Conservation (phyloP, 1,284 basidiomycete species). For the Leccinum holopus region DNA sequence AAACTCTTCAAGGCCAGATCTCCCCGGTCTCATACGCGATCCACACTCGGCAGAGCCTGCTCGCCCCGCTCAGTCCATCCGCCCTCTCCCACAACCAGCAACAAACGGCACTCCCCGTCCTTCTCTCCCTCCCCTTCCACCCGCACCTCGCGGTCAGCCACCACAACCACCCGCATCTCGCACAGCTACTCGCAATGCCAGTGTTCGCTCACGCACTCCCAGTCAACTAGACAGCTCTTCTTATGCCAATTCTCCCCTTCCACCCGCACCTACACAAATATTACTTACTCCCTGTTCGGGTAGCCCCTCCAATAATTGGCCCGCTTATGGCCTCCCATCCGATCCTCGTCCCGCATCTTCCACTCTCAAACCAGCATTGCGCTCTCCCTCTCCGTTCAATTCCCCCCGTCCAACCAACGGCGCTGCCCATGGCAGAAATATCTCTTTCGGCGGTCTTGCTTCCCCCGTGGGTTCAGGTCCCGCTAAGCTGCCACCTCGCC, state of each 20-base stretch:
- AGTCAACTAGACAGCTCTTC: slow-evolving; percentile 52
- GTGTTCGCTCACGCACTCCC: slow-evolving; percentile 51
- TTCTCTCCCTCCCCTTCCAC: slow-evolving; percentile 63
- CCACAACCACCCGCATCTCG: slow-evolving; percentile 51
- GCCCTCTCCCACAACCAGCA: slow-evolving; percentile 45
- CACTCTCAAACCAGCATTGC: slow-evolving; percentile 39
- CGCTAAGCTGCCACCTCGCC: slow-evolving; percentile 43
- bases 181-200: slow-evolving; percentile 23
- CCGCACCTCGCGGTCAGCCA: slow-evolving; percentile 61
- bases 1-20: slow-evolving; percentile 48
- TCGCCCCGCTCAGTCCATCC: slow-evolving; percentile 35
- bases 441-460: slow-evolving; percentile 44
- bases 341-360: slow-evolving; percentile 58
- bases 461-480: slow-evolving; percentile 35
- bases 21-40: slow-evolving; percentile 67
- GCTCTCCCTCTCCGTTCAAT: slow-evolving; percentile 59
- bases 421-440: slow-evolving; percentile 47
- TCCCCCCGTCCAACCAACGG: slow-evolving; percentile 34
- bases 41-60: slow-evolving; percentile 55
- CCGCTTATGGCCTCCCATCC: slow-evolving; percentile 55
- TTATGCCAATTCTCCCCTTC: slow-evolving; percentile 53
- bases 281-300: slow-evolving; percentile 49
- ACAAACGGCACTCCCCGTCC: slow-evolving; percentile 42
- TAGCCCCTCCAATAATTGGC: slow-evolving; percentile 41
- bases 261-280: slow-evolving; percentile 51